Evolutionary conservation across 441 rosid species (phyloP).

Genomic region (Adansonia rubrostipa): DNA sequence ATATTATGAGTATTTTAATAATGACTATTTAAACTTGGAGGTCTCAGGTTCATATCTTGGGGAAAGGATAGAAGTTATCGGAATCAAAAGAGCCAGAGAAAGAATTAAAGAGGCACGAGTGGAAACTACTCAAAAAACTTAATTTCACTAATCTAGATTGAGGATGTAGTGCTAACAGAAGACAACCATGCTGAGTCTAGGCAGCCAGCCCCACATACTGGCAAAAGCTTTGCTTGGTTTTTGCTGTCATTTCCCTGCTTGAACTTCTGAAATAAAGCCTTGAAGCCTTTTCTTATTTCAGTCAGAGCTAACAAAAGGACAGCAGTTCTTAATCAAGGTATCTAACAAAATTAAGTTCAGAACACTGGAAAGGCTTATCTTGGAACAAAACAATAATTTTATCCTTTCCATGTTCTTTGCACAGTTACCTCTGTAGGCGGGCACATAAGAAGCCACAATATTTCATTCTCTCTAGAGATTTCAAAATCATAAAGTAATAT

Average conservation of each 20-base stretch:
- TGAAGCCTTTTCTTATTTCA: not conserved
- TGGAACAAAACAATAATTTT: not conserved
- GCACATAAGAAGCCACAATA: not conserved
- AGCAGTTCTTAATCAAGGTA: not conserved
- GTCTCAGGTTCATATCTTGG: not conserved
- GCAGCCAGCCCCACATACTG: not conserved
- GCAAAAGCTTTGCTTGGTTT: not conserved
- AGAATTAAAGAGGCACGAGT: not conserved
- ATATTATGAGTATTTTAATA: not conserved
- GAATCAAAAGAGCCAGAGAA: not conserved
- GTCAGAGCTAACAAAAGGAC: not conserved
- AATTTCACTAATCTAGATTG: not conserved
- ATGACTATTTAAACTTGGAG: not conserved
- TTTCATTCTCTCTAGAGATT: not conserved
- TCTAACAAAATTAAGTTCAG: not conserved
- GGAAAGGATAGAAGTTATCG: not conserved
- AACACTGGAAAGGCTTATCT: not conserved
- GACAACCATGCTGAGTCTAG: not conserved
- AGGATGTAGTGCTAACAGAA: not conserved
- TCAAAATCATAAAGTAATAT: not conserved
- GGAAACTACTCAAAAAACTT: not conserved
- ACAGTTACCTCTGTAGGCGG: not conserved
- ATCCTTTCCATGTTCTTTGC: not conserved
- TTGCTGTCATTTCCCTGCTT: not conserved
- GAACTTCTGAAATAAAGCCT: not conserved